Evolutionary conservation across 371 early-diverging fungal species (phyloP).

Genomic region (Batrachochytrium dendrobatidis): DNA sequence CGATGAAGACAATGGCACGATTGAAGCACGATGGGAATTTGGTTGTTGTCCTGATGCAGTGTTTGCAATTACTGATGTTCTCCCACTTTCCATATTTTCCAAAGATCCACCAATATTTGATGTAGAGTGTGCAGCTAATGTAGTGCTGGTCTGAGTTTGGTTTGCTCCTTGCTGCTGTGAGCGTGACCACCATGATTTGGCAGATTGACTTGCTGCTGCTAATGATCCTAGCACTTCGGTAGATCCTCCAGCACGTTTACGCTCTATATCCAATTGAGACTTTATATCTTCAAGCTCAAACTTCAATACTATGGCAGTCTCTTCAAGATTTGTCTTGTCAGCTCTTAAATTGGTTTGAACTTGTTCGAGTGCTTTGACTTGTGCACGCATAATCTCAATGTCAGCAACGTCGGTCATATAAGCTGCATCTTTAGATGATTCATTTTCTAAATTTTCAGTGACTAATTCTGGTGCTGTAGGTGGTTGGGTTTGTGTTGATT

Average conservation of each 20-base stretch:
- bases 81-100: too few relatives aligned
- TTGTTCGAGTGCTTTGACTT: slow-evolving; percentile 17
- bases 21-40: too few relatives aligned
- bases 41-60: too few relatives aligned
- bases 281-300: slow-evolving; percentile 10
- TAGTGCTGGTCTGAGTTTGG: too few relatives aligned
- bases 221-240: background rate
- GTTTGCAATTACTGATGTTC: too few relatives aligned
- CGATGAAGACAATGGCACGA: too few relatives aligned
- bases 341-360: slow-evolving; percentile 14
- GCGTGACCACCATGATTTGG: background rate
- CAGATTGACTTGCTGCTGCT: background rate
- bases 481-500: too few relatives aligned
- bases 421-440: too few relatives aligned
- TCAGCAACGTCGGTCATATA: slow-evolving; percentile 6
- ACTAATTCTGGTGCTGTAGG: too few relatives aligned
- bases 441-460: too few relatives aligned
- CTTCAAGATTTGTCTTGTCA: slow-evolving; percentile 13
- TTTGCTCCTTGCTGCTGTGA: background rate
- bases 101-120: too few relatives aligned
- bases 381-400: slow-evolving; percentile 11
- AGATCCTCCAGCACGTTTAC: background rate
- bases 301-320: background rate
- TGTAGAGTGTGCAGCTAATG: too few relatives aligned
- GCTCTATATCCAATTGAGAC: background rate